These are phyloP conservation scores for Penicillium sp. DNA, from an alignment of 2,329 filamentous ascomycete genomes.

Conservation along the genomic window DNA sequence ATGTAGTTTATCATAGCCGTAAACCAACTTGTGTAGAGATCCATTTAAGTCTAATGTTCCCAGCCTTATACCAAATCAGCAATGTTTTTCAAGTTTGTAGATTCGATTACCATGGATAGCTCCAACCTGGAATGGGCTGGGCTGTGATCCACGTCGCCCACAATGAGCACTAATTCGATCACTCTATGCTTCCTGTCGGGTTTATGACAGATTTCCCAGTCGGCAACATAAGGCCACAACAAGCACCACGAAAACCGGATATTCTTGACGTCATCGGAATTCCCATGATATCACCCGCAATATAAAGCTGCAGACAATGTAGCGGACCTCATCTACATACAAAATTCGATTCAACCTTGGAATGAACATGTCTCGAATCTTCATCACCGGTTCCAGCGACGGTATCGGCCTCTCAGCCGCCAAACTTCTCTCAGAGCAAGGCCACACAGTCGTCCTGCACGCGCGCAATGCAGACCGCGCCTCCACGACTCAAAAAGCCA, in stretches of 20 bases:
- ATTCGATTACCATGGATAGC: no score
- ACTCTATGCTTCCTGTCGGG: no score
- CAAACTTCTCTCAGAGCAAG: slow-evolving; percentile 50
- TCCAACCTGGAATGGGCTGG: no score
- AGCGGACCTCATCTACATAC: not conserved
- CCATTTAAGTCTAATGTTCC: no score
- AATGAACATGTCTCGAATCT: slow-evolving; percentile 32
- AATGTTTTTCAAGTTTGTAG: no score
- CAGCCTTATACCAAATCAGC: no score
- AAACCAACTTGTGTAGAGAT: no score
- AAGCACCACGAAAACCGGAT: not conserved
- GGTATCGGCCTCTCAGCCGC: slow-evolving; percentile 58
- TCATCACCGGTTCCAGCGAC: slow-evolving; percentile 60
- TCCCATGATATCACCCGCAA: not conserved
- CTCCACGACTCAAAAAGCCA: slow-evolving; percentile 48
- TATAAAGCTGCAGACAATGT: not conserved
- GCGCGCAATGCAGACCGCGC: slow-evolving; percentile 59
- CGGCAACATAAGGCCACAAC: no score
- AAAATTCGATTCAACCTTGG: not conserved
- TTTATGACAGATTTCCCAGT: no score
- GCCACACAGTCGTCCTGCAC: slow-evolving; percentile 59
- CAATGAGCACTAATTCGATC: no score
- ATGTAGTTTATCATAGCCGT: no score
- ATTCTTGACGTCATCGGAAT: not conserved
- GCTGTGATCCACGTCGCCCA: no score